These are phyloP conservation scores for Boeremia lycopersici DNA, from an alignment of 2,329 filamentous ascomycete species.

Conservation along the genomic window DNA sequence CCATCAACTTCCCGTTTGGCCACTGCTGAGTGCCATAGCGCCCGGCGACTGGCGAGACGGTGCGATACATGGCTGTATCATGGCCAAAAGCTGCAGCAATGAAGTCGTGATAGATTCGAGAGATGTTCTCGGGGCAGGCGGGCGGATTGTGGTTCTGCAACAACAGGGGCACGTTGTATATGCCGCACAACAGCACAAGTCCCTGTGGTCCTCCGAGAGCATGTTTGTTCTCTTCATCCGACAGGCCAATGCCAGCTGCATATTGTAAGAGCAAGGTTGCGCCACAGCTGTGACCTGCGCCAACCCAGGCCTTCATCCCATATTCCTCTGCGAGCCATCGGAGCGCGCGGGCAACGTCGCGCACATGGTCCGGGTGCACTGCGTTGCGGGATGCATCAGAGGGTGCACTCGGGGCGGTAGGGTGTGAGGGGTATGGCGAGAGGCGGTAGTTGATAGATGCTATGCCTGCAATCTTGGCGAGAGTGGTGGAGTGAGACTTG, in stretches of 20 bases:
- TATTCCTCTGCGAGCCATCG: constrained; percentile 57
- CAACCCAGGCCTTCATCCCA: constrained; percentile 57
- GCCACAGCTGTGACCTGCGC: constrained; percentile 68
- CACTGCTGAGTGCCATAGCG: constrained; percentile 52
- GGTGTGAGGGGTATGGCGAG: constrained; percentile 56
- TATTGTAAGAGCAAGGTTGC: constrained; percentile 68
- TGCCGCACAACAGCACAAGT: constrained; percentile 67
- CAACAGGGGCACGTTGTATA: constrained; percentile 68
- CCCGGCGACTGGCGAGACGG: constrained; percentile 59
- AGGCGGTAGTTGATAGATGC: constrained; percentile 70
- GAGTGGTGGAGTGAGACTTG: constrained; percentile 17
- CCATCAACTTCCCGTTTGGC: constrained; percentile 45
- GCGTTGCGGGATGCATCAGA: constrained; percentile 56
- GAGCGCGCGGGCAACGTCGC: constrained; percentile 62
- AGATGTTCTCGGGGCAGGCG: constrained; percentile 25
- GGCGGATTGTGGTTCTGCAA: constrained; percentile 51
- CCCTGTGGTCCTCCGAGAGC: constrained; percentile 38
- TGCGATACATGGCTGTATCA: constrained; percentile 24
- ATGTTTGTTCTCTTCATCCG: neutral
- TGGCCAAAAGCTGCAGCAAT: constrained; percentile 66
- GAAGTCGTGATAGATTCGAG: constrained; percentile 64
- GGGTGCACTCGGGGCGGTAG: constrained; percentile 54
- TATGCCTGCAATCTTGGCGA: constrained; percentile 60
- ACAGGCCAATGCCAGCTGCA: constrained; percentile 23
- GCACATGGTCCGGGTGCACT: constrained; percentile 65